These are phyloP conservation scores for Bipolaris sorokiniana DNA, from an alignment of 2,329 filamentous ascomycete genomes.

Conservation along the genomic window DNA sequence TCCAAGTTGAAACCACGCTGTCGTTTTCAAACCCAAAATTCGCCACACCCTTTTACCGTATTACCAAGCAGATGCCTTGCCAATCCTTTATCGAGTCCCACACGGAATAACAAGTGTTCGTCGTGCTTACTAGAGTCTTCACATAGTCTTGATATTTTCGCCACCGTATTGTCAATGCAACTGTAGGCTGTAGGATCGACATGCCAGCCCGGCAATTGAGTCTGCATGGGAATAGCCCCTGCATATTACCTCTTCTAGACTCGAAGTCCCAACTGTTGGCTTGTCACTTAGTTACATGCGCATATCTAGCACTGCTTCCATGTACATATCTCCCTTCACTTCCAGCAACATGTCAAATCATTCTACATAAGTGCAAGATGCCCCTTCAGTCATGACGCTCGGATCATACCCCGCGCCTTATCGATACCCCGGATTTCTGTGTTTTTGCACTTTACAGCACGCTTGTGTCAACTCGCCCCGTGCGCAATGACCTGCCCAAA, in stretches of 20 bases:
- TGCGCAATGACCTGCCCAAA: not conserved
- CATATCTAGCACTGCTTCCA: not conserved
- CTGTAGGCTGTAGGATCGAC: not conserved
- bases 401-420: constrained; percentile 27
- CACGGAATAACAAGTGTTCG: not conserved
- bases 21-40: constrained; percentile 15
- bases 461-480: constrained; percentile 37
- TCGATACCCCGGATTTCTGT: constrained; percentile 38
- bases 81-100: not conserved
- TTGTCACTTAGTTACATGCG: not conserved
- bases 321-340: not conserved
- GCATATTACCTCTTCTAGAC: not conserved
- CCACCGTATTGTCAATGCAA: not conserved
- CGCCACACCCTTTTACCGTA: constrained; percentile 21
- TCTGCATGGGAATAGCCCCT: not conserved
- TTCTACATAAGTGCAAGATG: not conserved
- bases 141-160: not conserved
- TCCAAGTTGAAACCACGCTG: constrained; percentile 25
- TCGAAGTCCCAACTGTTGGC: not conserved
- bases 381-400: constrained; percentile 20
- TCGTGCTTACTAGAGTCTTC: not conserved
- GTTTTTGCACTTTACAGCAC: constrained; percentile 29
- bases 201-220: not conserved
- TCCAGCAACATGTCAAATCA: not conserved
- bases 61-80: constrained; percentile 3